phyloP scores from a whole-genome alignment of 1,139 yeast genomes.

The Arxiozyma heterogenica region DNA sequence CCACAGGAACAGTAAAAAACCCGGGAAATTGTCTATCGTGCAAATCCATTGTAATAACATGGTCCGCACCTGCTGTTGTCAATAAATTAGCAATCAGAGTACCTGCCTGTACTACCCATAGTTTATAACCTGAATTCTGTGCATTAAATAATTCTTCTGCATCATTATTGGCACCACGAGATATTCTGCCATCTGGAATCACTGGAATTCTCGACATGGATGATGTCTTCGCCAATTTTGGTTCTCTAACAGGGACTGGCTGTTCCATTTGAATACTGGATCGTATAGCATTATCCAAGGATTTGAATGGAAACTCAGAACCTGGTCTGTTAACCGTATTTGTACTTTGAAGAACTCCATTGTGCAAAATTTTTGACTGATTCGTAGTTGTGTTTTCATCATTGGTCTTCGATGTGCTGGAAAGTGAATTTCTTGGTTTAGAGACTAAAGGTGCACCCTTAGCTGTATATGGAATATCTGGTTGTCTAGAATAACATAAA shows the following conservation, averaged over 20 bases:
- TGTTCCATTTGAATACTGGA: conserved; percentile 9
- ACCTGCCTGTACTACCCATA: conserved; percentile 96
- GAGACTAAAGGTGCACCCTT: conserved; percentile 52
- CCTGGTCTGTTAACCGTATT: conserved; percentile 19
- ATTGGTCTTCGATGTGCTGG: conserved; percentile 47
- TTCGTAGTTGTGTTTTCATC: conserved; percentile 9
- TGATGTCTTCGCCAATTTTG: conserved; percentile 13
- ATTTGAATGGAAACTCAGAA: conserved; percentile 16
- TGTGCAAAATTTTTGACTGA: conserved; percentile 3
- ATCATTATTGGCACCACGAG: conserved; percentile 15
- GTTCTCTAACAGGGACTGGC: conserved; percentile 8
- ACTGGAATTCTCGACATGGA: conserved; percentile 30
- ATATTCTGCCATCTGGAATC: conserved; percentile 29
- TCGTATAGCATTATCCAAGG: conserved; percentile 18
- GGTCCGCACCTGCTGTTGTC: conserved; percentile 93
- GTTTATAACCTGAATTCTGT: conserved; percentile 62
- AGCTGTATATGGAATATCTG: conserved; percentile 81
- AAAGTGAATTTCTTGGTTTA: conserved; percentile 44
- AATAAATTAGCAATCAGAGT: conserved; percentile 81
- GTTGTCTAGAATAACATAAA: conserved; percentile 94
- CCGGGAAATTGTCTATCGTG: conserved; percentile 97
- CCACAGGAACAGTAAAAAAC: conserved; percentile 86
- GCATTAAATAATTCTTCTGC: conserved; percentile 29
- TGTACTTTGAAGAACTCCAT: conserved; percentile 4
- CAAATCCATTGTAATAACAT: conserved; percentile 93